Conservation (phyloP, 257 asterid species). For the Fraxinus cuspidata region DNA sequence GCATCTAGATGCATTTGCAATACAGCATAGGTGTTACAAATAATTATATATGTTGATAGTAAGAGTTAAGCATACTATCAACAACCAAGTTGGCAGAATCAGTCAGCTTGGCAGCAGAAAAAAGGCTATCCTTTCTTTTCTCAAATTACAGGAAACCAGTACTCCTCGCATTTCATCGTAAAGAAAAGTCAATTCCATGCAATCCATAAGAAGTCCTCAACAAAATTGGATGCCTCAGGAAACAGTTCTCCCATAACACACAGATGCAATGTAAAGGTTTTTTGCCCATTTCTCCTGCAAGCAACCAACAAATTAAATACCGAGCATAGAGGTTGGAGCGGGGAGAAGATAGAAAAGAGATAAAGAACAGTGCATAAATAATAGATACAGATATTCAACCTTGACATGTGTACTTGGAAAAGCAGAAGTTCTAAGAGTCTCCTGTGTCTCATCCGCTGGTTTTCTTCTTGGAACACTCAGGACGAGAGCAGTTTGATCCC, state of each 20-base stretch:
- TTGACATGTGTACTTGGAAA: conserved; percentile 80
- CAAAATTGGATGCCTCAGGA: conserved; percentile 48
- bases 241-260: conserved; percentile 80
- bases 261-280: conserved; percentile 76
- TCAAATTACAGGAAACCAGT: neutral
- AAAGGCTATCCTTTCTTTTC: neutral
- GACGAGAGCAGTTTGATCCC: conserved; percentile 65
- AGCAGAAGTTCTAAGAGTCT: conserved; percentile 84
- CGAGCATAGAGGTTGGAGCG: neutral
- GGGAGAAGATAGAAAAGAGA: neutral
- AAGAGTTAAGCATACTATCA: conserved; percentile 4
- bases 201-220: conserved; percentile 5
- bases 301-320: neutral
- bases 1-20: neutral
- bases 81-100: neutral
- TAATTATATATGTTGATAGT: conserved; percentile 3
- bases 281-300: conserved; percentile 85
- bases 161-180: neutral
- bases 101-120: neutral
- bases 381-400: conserved; percentile 37
- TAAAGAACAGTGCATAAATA: neutral
- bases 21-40: conserved; percentile 3
- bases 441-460: conserved; percentile 78
- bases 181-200: conserved; percentile 7
- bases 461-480: conserved; percentile 66